Conservation (phyloP, 768 basidiomycete genomes). For the Suillus subaureus region DNA sequence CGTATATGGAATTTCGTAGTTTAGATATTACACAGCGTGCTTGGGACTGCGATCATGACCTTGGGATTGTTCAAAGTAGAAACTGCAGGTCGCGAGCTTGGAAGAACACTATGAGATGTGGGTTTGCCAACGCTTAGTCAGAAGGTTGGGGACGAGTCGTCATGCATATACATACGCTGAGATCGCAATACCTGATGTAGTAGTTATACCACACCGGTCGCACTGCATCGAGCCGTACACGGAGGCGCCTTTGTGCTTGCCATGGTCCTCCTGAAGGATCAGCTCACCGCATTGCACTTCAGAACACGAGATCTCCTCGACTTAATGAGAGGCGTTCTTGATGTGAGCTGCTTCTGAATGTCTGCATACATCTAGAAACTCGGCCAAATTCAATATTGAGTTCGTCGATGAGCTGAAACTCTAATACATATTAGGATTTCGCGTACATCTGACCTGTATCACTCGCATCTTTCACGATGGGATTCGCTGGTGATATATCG, state of each 20-base stretch:
- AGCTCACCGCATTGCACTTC: neutral
- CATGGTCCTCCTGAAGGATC: neutral
- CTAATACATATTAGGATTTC: neutral
- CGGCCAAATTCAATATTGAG: slow-evolving; percentile 69
- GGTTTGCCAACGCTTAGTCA: neutral
- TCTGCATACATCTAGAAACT: slow-evolving; percentile 57
- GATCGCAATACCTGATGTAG: neutral
- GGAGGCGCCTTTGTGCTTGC: neutral
- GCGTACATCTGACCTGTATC: slow-evolving; percentile 26
- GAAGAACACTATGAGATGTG: neutral
- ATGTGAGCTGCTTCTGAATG: slow-evolving; percentile 62
- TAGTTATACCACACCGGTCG: neutral
- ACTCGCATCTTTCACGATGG: slow-evolving; percentile 70
- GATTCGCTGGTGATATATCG: slow-evolving; percentile 65
- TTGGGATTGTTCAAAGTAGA: too few species aligned
- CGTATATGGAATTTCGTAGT: neutral
- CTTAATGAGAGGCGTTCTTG: slow-evolving; percentile 52
- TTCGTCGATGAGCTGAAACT: slow-evolving; percentile 74
- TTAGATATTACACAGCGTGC: neutral
- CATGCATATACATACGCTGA: neutral
- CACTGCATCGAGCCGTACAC: neutral
- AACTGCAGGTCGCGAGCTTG: too few species aligned
- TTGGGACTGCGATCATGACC: neutral
- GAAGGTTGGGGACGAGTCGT: neutral
- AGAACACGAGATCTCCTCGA: neutral